Percentiles rank a stretch among this genome's conserved stretches.
phyloP scores from a whole-genome alignment of 2,329 filamentous ascomycete species.

The Fusarium nematophilum region DNA sequence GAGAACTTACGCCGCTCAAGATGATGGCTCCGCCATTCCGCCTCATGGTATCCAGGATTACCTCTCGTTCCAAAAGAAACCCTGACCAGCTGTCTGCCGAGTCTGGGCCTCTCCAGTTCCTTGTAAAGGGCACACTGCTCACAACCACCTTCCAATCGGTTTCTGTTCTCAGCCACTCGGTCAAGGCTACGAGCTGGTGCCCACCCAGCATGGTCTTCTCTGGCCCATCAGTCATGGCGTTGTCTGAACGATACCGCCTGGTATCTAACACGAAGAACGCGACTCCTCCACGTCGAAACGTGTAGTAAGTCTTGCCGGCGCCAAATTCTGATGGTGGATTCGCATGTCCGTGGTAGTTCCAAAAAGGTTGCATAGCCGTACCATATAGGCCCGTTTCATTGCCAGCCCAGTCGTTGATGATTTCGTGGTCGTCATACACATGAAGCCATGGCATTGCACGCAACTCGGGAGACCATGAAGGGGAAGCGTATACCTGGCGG shows the following conservation, averaged over 20 bases:
- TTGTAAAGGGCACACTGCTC: background rate
- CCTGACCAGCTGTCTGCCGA: background rate
- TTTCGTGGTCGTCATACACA: conserved; percentile 7
- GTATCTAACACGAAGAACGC: background rate
- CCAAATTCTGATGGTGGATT: background rate
- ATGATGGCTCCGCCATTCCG: background rate
- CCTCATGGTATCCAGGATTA: background rate
- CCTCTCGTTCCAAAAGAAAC: background rate
- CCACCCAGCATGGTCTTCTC: background rate
- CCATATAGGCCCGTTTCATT: background rate
- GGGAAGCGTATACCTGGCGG: background rate
- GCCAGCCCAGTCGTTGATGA: conserved; percentile 4
- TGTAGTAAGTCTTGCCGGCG: background rate
- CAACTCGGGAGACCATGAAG: background rate
- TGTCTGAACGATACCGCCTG: background rate
- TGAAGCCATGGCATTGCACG: conserved; percentile 1
- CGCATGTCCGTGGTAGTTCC: background rate
- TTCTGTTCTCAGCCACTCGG: background rate
- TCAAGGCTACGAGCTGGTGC: background rate
- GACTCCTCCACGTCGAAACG: background rate
- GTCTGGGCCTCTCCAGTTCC: background rate
- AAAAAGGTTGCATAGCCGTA: background rate
- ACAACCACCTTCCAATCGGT: background rate
- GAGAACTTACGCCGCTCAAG: background rate
- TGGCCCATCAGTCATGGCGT: background rate